A percentile compares a stretch with the other conserved stretches of the same genome.
These are phyloP conservation scores for Stylosanthes scabra DNA, from an alignment of 331 rosid genomes.

Conservation along the genomic window DNA sequence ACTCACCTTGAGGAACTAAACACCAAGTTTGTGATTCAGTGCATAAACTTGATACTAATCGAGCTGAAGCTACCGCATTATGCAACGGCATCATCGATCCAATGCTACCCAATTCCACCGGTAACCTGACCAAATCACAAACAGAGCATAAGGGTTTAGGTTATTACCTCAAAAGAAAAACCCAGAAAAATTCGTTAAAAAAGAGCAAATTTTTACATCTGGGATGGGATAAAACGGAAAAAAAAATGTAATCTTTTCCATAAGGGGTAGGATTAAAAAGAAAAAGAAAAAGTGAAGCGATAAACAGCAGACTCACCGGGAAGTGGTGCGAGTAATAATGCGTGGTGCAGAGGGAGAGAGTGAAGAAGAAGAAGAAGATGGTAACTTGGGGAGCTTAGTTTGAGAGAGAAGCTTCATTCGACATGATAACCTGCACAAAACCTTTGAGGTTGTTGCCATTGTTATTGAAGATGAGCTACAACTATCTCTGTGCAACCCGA, in stretches of 20 bases:
- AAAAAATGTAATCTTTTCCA: background rate
- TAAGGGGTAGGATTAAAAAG: background rate
- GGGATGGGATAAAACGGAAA: background rate
- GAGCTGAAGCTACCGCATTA: slow-evolving; percentile 67
- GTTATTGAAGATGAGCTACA: background rate
- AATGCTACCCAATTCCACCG: slow-evolving; percentile 55
- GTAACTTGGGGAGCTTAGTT: slow-evolving; percentile 39
- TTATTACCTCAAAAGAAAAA: background rate
- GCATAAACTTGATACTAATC: slow-evolving; percentile 64
- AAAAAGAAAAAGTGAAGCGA: background rate
- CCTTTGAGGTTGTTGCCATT: slow-evolving; percentile 47
- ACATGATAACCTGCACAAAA: slow-evolving; percentile 53
- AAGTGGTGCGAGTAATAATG: slow-evolving; percentile 34
- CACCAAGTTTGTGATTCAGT: slow-evolving; percentile 62
- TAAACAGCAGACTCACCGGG: slow-evolving; percentile 44
- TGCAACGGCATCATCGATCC: slow-evolving; percentile 67
- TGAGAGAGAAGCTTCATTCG: slow-evolving; percentile 48
- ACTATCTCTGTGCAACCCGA: background rate
- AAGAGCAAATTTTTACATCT: background rate
- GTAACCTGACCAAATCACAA: slow-evolving; percentile 47
- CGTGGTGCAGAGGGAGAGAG: slow-evolving; percentile 42
- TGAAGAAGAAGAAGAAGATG: slow-evolving; percentile 3
- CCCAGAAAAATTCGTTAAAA: background rate
- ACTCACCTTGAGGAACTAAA: slow-evolving; percentile 75
- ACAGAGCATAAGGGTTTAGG: background rate